Evolutionary conservation across 2,329 filamentous ascomycete genomes (phyloP), one percentile per base, ranked within the genome.

Genomic region (Ceratocystis variospora): DNA sequence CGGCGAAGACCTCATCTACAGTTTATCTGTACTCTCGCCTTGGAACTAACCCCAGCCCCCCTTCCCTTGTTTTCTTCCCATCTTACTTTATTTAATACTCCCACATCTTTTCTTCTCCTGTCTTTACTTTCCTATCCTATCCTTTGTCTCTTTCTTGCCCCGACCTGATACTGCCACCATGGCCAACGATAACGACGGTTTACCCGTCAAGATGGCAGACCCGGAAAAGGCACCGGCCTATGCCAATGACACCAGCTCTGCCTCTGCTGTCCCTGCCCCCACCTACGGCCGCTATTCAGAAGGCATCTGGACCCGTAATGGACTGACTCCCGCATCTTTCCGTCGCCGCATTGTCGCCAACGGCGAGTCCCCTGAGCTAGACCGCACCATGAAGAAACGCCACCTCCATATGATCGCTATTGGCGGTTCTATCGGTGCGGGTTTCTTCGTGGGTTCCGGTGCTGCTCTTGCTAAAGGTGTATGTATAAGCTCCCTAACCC

Each of bases 391-490:
- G 77, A 80, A 81, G 76, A 76, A 77, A 63, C 80, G 82, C 69
- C 82, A 85, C 73, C 74, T 85, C 70, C 80, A 85, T 74, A 84
- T 84, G 82, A 84, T 84, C 73, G 80, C 81, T 71, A 83, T 84
- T 66, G 81, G 81, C 71, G 82, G 82, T 68, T 83, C 81, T 41
- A 85, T 85, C 66, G 82, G 82, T 73, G 82, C 82, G 72, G 82
- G 82, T 76, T 83, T 85, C 76, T 85, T 84, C 73, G 82, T 84
- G 71, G 81, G 82, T 70, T 83, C 81, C 45, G 82, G 82, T 70
- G 72, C 75, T 70, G 82, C 82, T 61, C 74, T 84, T n/a, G 71
- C 71, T 69, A 78, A 75, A 67, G 82, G 82, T 75, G 79, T 78
- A 75, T 72, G 77, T 75, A 53, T 45, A 50, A 7, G 67, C 17